Evolutionary conservation across 768 basidiomycete species (phyloP).

Genomic region (Pulveroboletus ravenelii): DNA sequence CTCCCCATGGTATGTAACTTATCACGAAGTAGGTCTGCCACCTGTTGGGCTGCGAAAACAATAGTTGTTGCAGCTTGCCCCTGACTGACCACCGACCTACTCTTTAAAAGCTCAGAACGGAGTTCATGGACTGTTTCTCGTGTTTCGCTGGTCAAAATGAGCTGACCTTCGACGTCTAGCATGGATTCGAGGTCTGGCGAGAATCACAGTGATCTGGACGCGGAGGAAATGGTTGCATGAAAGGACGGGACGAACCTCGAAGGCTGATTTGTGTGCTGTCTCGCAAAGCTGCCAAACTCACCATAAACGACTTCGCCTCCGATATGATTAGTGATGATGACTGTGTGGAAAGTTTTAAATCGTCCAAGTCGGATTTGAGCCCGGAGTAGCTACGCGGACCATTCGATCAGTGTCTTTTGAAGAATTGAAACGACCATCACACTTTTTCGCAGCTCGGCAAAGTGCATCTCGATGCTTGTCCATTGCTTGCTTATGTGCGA

Average conservation of each 20-base stretch:
- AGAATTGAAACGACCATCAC: background rate
- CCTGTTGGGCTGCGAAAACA: constrained; percentile 40
- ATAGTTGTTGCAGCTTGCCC: background rate
- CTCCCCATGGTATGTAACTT: constrained; percentile 39
- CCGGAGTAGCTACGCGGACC: constrained; percentile 21
- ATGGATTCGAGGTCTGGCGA: constrained; percentile 27
- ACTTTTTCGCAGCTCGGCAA: constrained; percentile 19
- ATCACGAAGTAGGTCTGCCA: constrained; percentile 45
- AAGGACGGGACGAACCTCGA: constrained; percentile 21
- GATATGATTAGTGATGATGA: constrained; percentile 19
- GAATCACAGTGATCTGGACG: background rate
- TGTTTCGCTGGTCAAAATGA: constrained; percentile 24
- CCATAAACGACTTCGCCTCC: constrained; percentile 24
- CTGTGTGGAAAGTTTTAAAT: constrained; percentile 23
- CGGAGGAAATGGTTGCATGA: background rate
- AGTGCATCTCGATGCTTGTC: constrained; percentile 19
- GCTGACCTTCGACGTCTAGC: constrained; percentile 24
- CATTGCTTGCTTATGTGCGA: constrained; percentile 7
- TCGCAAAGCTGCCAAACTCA: constrained; percentile 24
- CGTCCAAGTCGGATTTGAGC: constrained; percentile 29
- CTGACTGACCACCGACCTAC: constrained; percentile 19
- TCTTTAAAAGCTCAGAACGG: constrained; percentile 32
- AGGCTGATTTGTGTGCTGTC: constrained; percentile 17
- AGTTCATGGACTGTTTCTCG: constrained; percentile 31
- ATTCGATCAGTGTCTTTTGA: background rate